Evolutionary conservation across 768 basidiomycete species (phyloP).

Genomic region (Cystoderma amianthinum): DNA sequence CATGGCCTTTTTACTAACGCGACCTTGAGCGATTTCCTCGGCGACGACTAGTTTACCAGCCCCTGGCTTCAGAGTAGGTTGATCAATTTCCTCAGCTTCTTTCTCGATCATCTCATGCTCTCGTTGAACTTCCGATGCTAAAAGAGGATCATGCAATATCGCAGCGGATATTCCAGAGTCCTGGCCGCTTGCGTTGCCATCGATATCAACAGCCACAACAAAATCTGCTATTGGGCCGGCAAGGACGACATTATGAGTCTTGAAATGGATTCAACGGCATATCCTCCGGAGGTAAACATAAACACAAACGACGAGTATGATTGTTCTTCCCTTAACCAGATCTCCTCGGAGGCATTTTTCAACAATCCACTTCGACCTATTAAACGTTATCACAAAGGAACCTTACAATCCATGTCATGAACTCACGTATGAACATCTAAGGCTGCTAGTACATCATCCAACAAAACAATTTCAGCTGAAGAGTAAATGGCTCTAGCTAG

Average conservation of each 20-base stretch:
- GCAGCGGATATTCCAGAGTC: neutral
- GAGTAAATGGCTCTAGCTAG: conserved; percentile 40
- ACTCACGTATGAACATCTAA: conserved; percentile 33
- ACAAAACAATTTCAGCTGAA: conserved; percentile 49
- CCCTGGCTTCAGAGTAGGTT: neutral
- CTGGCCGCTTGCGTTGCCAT: conserved; percentile 44
- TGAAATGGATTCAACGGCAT: neutral
- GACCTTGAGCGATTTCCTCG: conserved; percentile 54
- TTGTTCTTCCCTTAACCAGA: conserved; percentile 69
- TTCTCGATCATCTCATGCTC: conserved; percentile 19
- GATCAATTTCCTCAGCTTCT: conserved; percentile 11
- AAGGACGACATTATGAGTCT: conserved; percentile 50
- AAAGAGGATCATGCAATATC: conserved; percentile 11
- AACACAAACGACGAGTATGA: conserved; percentile 62
- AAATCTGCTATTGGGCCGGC: conserved; percentile 45
- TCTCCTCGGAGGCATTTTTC: conserved; percentile 75
- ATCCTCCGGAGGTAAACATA: neutral
- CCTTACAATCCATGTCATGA: neutral
- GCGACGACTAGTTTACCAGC: conserved; percentile 52
- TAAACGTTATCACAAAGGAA: conserved; percentile 16
- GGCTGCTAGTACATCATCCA: conserved; percentile 72
- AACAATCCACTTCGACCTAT: conserved; percentile 79
- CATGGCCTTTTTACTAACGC: conserved; percentile 42
- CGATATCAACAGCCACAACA: conserved; percentile 45
- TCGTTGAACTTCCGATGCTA: conserved; percentile 11